Evolutionary conservation across 2,329 filamentous ascomycete genomes (phyloP).

Genomic region (Cladophialophora chaetospira): DNA sequence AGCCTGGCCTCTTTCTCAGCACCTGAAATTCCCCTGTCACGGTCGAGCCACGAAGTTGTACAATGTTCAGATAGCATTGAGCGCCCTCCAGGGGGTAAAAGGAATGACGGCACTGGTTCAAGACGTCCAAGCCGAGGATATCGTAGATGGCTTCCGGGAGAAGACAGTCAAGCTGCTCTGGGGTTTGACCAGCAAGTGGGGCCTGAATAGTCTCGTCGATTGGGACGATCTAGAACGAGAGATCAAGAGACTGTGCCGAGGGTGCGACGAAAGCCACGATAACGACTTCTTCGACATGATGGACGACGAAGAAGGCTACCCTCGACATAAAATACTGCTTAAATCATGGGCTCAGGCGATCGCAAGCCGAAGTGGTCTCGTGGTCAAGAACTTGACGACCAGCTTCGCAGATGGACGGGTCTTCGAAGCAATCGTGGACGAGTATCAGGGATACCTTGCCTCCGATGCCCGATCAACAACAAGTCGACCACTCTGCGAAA

Average conservation of each 20-base stretch:
- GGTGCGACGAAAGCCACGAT: slow-evolving; percentile 24
- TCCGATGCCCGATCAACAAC: neutral
- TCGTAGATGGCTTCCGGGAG: slow-evolving; percentile 66
- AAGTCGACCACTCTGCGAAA: slow-evolving; percentile 10
- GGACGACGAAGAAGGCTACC: slow-evolving; percentile 37
- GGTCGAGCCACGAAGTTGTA: slow-evolving; percentile 59
- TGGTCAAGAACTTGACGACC: slow-evolving; percentile 58
- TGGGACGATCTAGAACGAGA: slow-evolving; percentile 58
- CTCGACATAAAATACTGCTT: slow-evolving; percentile 45
- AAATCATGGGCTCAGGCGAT: slow-evolving; percentile 59
- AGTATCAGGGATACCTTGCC: slow-evolving; percentile 51
- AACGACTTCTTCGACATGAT: slow-evolving; percentile 31
- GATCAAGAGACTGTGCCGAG: slow-evolving; percentile 45
- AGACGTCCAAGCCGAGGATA: slow-evolving; percentile 56
- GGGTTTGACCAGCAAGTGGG: slow-evolving; percentile 60
- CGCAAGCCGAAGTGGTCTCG: slow-evolving; percentile 48
- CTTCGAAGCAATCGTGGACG: slow-evolving; percentile 58
- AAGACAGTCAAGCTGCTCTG: slow-evolving; percentile 64
- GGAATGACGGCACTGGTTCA: slow-evolving; percentile 46
- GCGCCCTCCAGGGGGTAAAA: slow-evolving; percentile 51
- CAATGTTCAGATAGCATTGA: slow-evolving; percentile 61
- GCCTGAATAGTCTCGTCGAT: slow-evolving; percentile 57
- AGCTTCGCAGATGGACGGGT: slow-evolving; percentile 58
- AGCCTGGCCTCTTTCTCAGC: slow-evolving; percentile 55
- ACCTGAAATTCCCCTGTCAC: slow-evolving; percentile 60